phyloP scores from a whole-genome alignment of 129 eudicot species.

The Centaurea solstitialis region DNA sequence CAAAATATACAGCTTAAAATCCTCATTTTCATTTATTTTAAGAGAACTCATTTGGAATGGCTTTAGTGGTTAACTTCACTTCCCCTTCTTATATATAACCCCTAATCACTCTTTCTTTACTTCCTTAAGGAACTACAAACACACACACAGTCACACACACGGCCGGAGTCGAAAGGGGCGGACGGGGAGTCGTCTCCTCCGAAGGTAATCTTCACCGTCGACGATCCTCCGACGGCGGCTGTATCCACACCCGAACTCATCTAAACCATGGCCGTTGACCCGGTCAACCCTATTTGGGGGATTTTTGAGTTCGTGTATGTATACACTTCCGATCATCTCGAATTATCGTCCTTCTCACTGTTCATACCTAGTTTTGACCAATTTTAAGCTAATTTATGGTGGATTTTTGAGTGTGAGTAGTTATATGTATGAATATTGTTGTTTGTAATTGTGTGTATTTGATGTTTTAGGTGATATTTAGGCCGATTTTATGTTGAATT shows the following conservation, averaged over 20 bases:
- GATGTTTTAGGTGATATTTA: background rate
- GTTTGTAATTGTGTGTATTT: background rate
- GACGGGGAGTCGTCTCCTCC: conserved; percentile 40
- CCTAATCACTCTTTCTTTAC: conserved; percentile 16
- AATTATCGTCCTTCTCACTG: background rate
- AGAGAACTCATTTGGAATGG: too few species aligned
- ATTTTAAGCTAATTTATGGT: background rate
- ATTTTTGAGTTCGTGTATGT: conserved; percentile 20
- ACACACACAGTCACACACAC: background rate
- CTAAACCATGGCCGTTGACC: background rate
- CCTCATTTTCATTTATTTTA: too few species aligned
- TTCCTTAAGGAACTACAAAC: conserved; percentile 17
- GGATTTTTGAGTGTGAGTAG: background rate
- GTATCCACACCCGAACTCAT: conserved; percentile 22
- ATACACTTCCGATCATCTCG: conserved; percentile 27
- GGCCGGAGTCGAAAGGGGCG: conserved; percentile 23
- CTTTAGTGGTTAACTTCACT: conserved; percentile 1
- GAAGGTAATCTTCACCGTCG: conserved; percentile 21
- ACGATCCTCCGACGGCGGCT: background rate
- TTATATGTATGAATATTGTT: conserved; percentile 12
- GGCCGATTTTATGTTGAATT: background rate
- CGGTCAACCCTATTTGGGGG: conserved; percentile 13
- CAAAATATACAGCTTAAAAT: too few species aligned
- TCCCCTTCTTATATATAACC: background rate
- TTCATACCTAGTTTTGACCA: background rate